phyloP scores from a whole-genome alignment of 495 filamentous ascomycete genomes.

The Talaromyces thailandensis region DNA sequence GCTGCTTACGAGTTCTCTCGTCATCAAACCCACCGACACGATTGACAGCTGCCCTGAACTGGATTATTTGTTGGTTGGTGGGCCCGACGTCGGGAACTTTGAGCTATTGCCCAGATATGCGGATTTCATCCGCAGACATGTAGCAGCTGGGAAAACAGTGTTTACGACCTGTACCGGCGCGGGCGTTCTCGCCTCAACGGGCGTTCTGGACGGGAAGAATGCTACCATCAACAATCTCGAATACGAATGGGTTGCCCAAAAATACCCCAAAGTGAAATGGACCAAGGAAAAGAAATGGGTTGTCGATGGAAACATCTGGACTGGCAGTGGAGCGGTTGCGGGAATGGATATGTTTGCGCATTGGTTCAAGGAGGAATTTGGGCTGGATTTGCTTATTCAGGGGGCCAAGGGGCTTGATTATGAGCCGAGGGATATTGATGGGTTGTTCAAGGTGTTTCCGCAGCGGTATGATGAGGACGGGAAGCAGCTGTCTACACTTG shows the following conservation, averaged over 20 bases:
- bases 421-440: slow-evolving; percentile 8
- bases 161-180: neutral
- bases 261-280: neutral
- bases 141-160: neutral
- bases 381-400: slow-evolving; percentile 4
- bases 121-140: neutral
- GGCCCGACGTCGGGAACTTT: neutral
- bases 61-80: neutral
- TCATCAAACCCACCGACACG: neutral
- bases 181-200: slow-evolving; percentile 11
- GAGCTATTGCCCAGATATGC: neutral
- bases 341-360: slow-evolving; percentile 30
- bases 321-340: slow-evolving; percentile 22
- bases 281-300: slow-evolving; percentile 17
- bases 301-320: slow-evolving; percentile 27
- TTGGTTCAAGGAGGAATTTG: slow-evolving; percentile 23
- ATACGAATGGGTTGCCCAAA: neutral
- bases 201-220: slow-evolving; percentile 15
- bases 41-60: neutral
- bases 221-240: neutral
- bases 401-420: slow-evolving; percentile 10
- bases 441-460: slow-evolving; percentile 9
- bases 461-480: slow-evolving; percentile 7
- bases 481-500: neutral
- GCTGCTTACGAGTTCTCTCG: neutral